Conservation (phyloP, 148 eudicot species). For the Beta vulgaris region DNA sequence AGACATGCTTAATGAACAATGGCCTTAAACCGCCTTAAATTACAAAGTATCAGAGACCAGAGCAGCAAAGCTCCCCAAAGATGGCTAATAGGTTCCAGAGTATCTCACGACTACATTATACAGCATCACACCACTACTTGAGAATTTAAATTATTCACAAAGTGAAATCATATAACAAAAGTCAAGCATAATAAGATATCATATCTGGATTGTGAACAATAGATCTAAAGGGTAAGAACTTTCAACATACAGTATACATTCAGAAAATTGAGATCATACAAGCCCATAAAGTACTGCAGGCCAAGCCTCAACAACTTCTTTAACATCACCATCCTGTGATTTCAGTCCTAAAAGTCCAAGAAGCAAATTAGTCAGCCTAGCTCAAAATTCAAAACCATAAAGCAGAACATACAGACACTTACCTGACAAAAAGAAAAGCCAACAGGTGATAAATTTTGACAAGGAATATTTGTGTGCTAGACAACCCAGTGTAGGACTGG, state of each 20-base stretch:
- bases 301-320: conserved; percentile 40
- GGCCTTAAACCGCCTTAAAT: too few species aligned
- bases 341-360: conserved; percentile 34
- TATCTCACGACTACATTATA: background rate
- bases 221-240: conserved; percentile 21
- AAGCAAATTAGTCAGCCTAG: conserved; percentile 12
- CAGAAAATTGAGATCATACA: conserved; percentile 41
- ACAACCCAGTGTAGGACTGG: conserved; percentile 38
- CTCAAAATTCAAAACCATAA: conserved; percentile 20
- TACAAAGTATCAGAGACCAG: background rate
- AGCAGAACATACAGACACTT: conserved; percentile 14
- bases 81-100: background rate
- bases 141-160: background rate
- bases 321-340: conserved; percentile 40
- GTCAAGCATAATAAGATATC: background rate
- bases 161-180: background rate
- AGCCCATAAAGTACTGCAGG: conserved; percentile 47
- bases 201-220: background rate
- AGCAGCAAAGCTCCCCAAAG: background rate
- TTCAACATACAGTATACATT: conserved; percentile 33
- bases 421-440: conserved; percentile 47
- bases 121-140: background rate
- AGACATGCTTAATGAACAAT: background rate
- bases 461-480: conserved; percentile 36
- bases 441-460: conserved; percentile 40